Evolutionary conservation across 2,329 filamentous ascomycete species (phyloP), one percentile per base, ranked within the genome.

Genomic region (Blastomyces gilchristii): DNA sequence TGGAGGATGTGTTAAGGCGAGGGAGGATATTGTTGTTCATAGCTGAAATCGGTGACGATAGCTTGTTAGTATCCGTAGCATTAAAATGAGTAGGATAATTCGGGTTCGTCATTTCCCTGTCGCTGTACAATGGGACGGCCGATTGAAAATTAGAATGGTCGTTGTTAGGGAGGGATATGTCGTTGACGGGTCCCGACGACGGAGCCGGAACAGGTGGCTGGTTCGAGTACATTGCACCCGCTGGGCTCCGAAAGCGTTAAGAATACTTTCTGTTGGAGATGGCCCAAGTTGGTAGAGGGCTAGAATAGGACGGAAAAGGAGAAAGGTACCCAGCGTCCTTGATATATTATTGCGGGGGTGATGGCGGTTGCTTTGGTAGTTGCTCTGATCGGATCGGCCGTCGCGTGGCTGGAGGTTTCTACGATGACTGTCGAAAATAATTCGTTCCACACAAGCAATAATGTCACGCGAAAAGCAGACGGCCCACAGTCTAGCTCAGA

Each of bases 1-100:
- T 68, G 7, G 66, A 62, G n/a, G 64, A 60, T 14, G 60, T 63
- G 18, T 63, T 61, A 37, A 65, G 53, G 11, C 49, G 61, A 22
- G 63, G 64, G 16, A 61, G 31, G 37, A 47, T 25, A 39, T 57
- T 28, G 18, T 45, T 52, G 60, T 37, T 28, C 31, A 54, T 57
- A 14, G 45, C 50, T 18, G 62, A 57, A n/a, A 53, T 12, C 41
- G 62, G 41, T 11, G 58, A 65, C 45, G 50, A 28, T 31, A 50
- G 7, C 34, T 50, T 58, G 61, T 50, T 41, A 31, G 7, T 58
- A 28, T 59, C 18, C 54, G 50, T 54, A 25, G 53, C 6, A 59
- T 49, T 45, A 22, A 57, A 54, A n/a, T 57, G 34, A 37, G 45
- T 16, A 45, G 60, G 25, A 39, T 53, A 31, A 11, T 47, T 37